A percentile compares a stretch with the other conserved stretches of the same genome.
phyloP scores from a whole-genome alignment of 2,329 filamentous ascomycete species.

The Venturia pyrina region DNA sequence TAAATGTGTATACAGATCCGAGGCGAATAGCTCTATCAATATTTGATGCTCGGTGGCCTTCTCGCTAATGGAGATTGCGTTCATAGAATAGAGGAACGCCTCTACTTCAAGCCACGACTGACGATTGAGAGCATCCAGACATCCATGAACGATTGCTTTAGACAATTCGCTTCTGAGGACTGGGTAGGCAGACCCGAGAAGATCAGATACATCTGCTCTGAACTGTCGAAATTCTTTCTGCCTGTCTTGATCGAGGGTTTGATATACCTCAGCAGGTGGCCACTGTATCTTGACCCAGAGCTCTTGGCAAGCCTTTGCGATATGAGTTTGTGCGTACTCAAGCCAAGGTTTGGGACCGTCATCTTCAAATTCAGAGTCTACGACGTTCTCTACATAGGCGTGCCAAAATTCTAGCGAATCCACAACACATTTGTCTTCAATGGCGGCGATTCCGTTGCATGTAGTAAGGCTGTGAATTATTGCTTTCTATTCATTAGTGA shows the following conservation, averaged over 20 bases:
- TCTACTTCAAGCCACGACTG: constrained; percentile 41
- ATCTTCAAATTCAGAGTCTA: constrained; percentile 33
- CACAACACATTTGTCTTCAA: constrained; percentile 66
- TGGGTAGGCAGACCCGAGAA: constrained; percentile 62
- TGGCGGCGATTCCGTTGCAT: constrained; percentile 55
- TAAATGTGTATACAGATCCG: constrained; percentile 44
- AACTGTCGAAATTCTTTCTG: constrained; percentile 60
- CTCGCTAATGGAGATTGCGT: constrained; percentile 57
- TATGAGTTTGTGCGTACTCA: constrained; percentile 44
- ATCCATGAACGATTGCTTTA: constrained; percentile 36
- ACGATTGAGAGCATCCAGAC: constrained; percentile 25
- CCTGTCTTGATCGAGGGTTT: constrained; percentile 60
- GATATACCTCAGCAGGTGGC: constrained; percentile 47
- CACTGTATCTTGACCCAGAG: constrained; percentile 62
- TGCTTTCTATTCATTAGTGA: constrained; percentile 13
- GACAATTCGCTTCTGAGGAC: constrained; percentile 37
- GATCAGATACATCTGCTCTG: constrained; percentile 67
- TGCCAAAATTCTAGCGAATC: constrained; percentile 74
- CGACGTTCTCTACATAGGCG: constrained; percentile 59
- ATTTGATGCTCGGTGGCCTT: constrained; percentile 48
- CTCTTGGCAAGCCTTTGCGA: constrained; percentile 55
- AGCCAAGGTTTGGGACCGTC: constrained; percentile 43
- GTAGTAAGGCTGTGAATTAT: constrained; percentile 56
- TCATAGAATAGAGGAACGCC: constrained; percentile 50
- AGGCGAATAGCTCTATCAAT: constrained; percentile 54